Percentiles rank a stretch among this genome's conserved stretches.
Conservation (phyloP, 1,139 yeast species). For the Taphrina communis region DNA sequence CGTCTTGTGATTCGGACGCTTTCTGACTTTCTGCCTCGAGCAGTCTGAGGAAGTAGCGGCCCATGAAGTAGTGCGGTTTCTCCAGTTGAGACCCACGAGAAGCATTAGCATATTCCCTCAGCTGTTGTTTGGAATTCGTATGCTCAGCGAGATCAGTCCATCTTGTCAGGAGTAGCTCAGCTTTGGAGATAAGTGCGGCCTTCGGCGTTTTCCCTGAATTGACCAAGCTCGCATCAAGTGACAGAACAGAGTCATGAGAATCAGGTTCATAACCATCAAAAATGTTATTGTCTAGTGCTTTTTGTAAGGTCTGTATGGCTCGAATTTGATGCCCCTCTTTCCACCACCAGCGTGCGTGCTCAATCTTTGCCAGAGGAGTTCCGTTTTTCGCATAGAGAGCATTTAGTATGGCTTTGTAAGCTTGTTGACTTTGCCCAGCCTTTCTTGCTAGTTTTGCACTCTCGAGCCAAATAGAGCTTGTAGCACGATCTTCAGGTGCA, state of each 20-base stretch:
- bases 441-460: conserved; percentile 73
- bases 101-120: conserved; percentile 70
- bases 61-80: conserved; percentile 79
- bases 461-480: conserved; percentile 62
- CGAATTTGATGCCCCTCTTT: conserved; percentile 86
- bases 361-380: conserved; percentile 66
- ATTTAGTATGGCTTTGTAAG: conserved; percentile 73
- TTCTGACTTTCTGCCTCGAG: conserved; percentile 64
- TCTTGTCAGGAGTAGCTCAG: conserved; percentile 76
- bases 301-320: conserved; percentile 73
- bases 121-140: conserved; percentile 75
- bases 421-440: conserved; percentile 71
- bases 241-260: conserved; percentile 19
- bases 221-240: conserved; percentile 17
- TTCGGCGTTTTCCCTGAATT: conserved; percentile 23
- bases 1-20: conserved; percentile 52
- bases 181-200: conserved; percentile 50
- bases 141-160: conserved; percentile 92
- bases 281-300: conserved; percentile 50
- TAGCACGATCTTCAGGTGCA: conserved; percentile 49
- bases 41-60: conserved; percentile 76
- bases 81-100: conserved; percentile 69
- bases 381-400: conserved; percentile 59
- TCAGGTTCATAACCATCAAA: conserved; percentile 41
- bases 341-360: conserved; percentile 87